Base-by-base conservation (phyloP, 352 stramenopile genomes). In the Sclerospora graminicola region DNA sequence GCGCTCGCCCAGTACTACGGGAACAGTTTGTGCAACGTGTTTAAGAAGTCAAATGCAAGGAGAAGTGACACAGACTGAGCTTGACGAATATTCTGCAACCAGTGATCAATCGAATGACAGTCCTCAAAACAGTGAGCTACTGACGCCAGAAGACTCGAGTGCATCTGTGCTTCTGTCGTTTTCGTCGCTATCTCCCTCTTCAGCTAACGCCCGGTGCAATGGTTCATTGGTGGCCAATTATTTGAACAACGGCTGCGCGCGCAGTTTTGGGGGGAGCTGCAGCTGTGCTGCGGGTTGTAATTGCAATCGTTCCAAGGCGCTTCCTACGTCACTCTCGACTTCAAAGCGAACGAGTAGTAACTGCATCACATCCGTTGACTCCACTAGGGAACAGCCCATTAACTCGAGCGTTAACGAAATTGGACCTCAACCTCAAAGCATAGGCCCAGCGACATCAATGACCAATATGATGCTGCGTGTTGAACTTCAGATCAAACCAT, bases 211-310 rank as follows among this genome's bases (percentile, higher is more conserved):
- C 14, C 30, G 43, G 8, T 79, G 67, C 20, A 52, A 69, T 26
- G 61, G 64, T 16, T 62, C 50, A 28, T 53, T 69, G 14, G 30
- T 74, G 10, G 66, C 60, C 8, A 83, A 66, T 31, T 85, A 72
- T 35, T 57, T 85, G 14, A 59, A 83, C 11, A 88, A 84, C 32
- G 76, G 76, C 10, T 88, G 76, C 15, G 51, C 68, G 4, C 57
- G 69, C 14, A 82, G 70, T 45, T 88, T 76, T 56, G 76, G 76
- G 7, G 68, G 70, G 2, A 31, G 49, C 8, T 88, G 76, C 41
- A 88, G 84, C 36, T 88, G 76, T 54, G 54, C 58, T 30, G 46
- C 41, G 1, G 50, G 63, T 24, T 88, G 76, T 29, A 64, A 45
- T 0, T 87, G 75, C 54, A 75, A 68, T 61, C 57, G 49, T 64